These are phyloP conservation scores for Dacryopinax spathularia DNA, from an alignment of 768 basidiomycete species.

Conservation along the genomic window DNA sequence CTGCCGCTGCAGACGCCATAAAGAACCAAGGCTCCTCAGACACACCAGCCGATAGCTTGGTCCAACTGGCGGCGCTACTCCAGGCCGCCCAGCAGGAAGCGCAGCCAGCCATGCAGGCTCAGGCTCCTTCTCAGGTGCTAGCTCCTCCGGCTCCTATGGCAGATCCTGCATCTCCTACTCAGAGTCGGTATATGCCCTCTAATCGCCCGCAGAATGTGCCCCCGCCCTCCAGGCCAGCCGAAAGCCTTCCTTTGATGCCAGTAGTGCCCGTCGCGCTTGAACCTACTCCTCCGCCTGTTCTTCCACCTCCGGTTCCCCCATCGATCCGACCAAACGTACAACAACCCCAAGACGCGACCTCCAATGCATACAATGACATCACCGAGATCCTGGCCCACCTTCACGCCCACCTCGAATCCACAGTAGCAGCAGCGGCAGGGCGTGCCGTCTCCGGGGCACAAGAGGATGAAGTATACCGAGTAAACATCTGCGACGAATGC, in stretches of 20 bases:
- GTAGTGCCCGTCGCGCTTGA: too few relatives aligned
- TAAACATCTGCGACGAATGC: conserved; percentile 49
- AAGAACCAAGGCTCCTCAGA: conserved; percentile 30
- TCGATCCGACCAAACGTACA: conserved; percentile 4
- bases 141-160: too few relatives aligned
- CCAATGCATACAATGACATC: conserved; percentile 36
- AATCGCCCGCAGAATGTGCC: too few relatives aligned
- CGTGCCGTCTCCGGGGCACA: conserved; percentile 29
- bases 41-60: conserved; percentile 29
- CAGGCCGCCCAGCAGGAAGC: conserved; percentile 46
- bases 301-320: conserved; percentile 38
- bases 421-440: conserved; percentile 31
- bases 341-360: conserved; percentile 17
- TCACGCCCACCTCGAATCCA: conserved; percentile 51
- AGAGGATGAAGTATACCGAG: not conserved
- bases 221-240: too few relatives aligned
- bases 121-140: not conserved
- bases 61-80: conserved; percentile 60
- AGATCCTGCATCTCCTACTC: too few relatives aligned
- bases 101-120: not conserved
- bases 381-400: conserved; percentile 65
- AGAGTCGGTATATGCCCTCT: too few relatives aligned
- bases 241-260: too few relatives aligned
- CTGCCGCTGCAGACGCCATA: conserved; percentile 53
- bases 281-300: conserved; percentile 69